phyloP scores from a whole-genome alignment of 169 alveolate genomes.

The Theileria orientalis region DNA sequence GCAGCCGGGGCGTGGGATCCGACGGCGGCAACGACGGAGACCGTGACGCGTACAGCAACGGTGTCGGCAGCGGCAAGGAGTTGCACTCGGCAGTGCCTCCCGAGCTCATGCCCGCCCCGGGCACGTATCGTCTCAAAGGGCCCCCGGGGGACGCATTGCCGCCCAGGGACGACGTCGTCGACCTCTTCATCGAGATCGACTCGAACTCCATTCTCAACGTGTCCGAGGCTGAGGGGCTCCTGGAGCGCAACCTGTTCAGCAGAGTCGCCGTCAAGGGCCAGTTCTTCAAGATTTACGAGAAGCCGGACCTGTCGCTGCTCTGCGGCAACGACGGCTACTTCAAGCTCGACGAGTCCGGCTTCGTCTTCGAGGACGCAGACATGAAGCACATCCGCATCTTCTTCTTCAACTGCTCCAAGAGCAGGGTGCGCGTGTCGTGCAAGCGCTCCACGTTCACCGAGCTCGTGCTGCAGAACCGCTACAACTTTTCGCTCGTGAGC shows the following conservation, averaged over 20 bases:
- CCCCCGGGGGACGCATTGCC: too few species aligned
- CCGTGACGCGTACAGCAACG: background rate
- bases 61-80: background rate
- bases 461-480: conserved; percentile 26
- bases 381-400: conserved; percentile 55
- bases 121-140: too few species aligned
- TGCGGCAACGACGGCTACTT: conserved; percentile 40
- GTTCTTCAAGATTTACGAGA: conserved; percentile 8
- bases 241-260: conserved; percentile 33
- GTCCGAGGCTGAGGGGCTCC: conserved; percentile 20
- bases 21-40: background rate
- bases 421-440: conserved; percentile 19
- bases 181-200: conserved; percentile 6
- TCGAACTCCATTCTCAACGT: conserved; percentile 6
- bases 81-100: background rate
- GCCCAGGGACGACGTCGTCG: background rate
- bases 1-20: background rate
- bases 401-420: conserved; percentile 49
- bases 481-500: conserved; percentile 29
- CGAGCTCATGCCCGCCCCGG: background rate
- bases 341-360: conserved; percentile 56
- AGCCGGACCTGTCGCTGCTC: conserved; percentile 14
- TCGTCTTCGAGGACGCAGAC: conserved; percentile 12
- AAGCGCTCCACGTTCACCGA: conserved; percentile 28
- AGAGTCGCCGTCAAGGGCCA: conserved; percentile 20